Percentiles rank a stretch among this genome's conserved stretches.
These are phyloP conservation scores for Gentiana macrophylla DNA, from an alignment of 257 asterid genomes.

Conservation along the genomic window DNA sequence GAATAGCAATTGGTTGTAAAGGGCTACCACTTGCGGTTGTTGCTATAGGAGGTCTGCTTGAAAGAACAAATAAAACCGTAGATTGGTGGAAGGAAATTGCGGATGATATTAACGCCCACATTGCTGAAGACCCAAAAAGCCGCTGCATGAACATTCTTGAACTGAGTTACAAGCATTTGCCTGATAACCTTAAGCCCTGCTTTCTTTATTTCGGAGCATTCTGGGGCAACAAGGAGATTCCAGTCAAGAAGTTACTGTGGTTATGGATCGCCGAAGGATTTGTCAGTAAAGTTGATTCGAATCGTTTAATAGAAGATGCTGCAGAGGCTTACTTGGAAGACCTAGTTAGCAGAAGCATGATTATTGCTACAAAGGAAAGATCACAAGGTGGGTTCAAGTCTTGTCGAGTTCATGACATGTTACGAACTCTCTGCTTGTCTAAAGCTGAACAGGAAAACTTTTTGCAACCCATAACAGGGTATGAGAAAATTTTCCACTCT, in stretches of 20 bases:
- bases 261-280: conserved; percentile 1
- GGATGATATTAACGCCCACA: not conserved
- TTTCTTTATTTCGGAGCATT: not conserved
- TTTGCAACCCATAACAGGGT: not conserved
- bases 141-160: not conserved
- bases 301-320: not conserved
- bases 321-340: too few relatives aligned
- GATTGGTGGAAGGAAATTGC: not conserved
- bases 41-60: not conserved
- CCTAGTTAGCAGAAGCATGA: too few relatives aligned
- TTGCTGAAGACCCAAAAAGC: not conserved
- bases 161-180: not conserved
- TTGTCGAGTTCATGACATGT: not conserved
- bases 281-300: not conserved
- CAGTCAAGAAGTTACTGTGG: not conserved
- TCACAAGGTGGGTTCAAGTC: not conserved
- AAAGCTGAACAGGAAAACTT: not conserved
- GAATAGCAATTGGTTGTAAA: not conserved
- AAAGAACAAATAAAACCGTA: not conserved
- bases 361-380: not conserved
- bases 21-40: conserved; percentile 3
- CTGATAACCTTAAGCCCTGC: not conserved
- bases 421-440: not conserved
- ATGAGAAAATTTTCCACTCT: not conserved
- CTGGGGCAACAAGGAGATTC: not conserved